Percentiles rank a stretch among this genome's conserved stretches.
These are phyloP conservation scores for Takashimella koratensis DNA, from an alignment of 1,284 basidiomycete species.

Conservation along the genomic window DNA sequence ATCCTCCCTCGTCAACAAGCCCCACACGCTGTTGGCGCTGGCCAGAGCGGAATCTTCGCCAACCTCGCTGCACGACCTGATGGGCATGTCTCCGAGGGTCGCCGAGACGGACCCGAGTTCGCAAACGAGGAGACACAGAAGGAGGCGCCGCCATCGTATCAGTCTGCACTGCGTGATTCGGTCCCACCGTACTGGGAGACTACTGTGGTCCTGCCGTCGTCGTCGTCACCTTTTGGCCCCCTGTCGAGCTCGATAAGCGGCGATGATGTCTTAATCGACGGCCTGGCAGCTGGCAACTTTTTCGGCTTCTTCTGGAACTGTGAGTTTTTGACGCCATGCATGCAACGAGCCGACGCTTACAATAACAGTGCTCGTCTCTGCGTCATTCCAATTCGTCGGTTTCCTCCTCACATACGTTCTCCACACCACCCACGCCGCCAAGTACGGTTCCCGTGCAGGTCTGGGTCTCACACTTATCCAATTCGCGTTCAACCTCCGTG, in stretches of 20 bases:
- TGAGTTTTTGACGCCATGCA: conserved; percentile 12
- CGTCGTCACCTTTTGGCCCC: conserved; percentile 49
- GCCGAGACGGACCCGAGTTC: conserved; percentile 63
- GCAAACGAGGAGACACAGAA: conserved; percentile 73
- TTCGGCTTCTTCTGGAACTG: conserved; percentile 50
- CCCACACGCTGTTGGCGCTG: conserved; percentile 53
- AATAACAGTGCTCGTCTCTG: conserved; percentile 66
- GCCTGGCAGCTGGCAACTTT: conserved; percentile 56
- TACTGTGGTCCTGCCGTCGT: conserved; percentile 68
- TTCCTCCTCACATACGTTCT: conserved; percentile 91
- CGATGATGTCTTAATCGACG: conserved; percentile 58
- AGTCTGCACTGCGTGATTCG: conserved; percentile 80
- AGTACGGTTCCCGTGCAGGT: conserved; percentile 89
- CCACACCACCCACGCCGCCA: conserved; percentile 90
- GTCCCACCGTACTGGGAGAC: conserved; percentile 98
- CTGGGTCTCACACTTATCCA: conserved; percentile 93
- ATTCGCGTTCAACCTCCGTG: conserved; percentile 79
- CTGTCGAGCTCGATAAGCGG: conserved; percentile 48
- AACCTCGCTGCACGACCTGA: conserved; percentile 90
- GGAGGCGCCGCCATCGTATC: conserved; percentile 85
- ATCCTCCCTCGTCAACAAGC: conserved; percentile 55
- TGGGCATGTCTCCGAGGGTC: conserved; percentile 52
- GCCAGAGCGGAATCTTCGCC: conserved; percentile 93
- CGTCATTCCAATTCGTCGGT: conserved; percentile 95
- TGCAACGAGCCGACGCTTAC: neutral